Conservation (phyloP, 306 rosid species). For the Casuarina equisetifolia region DNA sequence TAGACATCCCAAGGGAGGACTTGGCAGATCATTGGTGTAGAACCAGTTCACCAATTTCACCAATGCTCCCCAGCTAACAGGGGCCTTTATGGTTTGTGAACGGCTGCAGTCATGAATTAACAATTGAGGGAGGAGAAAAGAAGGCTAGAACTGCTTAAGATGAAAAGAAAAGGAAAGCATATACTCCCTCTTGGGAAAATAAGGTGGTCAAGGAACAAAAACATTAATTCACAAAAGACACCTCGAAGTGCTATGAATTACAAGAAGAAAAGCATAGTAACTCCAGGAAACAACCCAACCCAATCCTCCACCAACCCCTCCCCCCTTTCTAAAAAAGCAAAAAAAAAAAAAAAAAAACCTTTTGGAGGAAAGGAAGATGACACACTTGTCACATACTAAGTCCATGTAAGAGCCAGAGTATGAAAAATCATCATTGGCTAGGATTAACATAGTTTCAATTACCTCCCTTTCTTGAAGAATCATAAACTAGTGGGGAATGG, state of each 20-base stretch:
- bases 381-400: neutral
- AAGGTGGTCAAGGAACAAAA: neutral
- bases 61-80: constrained; percentile 77
- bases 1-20: constrained; percentile 69
- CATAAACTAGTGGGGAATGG: neutral
- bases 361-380: too few species aligned
- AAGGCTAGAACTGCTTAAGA: constrained; percentile 3
- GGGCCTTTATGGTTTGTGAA: constrained; percentile 54
- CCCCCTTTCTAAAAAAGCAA: too few species aligned
- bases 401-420: neutral
- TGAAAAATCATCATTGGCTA: neutral
- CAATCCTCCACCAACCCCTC: too few species aligned
- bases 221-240: constrained; percentile 13
- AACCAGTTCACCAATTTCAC: constrained; percentile 65
- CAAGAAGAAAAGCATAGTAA: neutral
- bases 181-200: neutral
- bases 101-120: constrained; percentile 48
- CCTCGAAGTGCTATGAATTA: neutral
- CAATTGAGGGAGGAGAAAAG: neutral
- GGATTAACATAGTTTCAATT: neutral
- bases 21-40: constrained; percentile 64
- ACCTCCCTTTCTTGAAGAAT: neutral
- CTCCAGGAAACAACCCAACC: too few species aligned
- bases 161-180: constrained; percentile 13
- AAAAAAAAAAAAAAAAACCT: too few species aligned